Conservation (phyloP, 768 basidiomycete genomes). For the Leccinellum luteum region DNA sequence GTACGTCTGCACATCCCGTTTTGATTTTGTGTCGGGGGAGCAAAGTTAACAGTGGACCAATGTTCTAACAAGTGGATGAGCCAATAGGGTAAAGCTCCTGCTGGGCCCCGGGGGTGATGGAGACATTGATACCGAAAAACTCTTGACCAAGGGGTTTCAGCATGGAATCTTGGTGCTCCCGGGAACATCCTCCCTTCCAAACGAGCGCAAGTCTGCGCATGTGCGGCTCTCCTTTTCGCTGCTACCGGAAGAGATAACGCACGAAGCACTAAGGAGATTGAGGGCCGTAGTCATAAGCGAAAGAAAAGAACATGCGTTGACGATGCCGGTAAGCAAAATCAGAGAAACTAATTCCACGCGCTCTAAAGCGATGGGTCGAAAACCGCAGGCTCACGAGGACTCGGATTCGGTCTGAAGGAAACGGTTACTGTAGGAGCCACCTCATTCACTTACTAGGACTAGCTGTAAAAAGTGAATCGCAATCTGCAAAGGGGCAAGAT, state of each 20-base stretch:
- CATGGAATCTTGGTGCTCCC: conserved; percentile 81
- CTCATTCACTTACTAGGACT: too few relatives aligned
- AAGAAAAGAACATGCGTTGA: neutral
- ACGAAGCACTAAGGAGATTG: conserved; percentile 63
- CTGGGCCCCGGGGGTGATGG: conserved; percentile 30
- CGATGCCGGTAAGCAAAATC: neutral
- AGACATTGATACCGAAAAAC: conserved; percentile 60
- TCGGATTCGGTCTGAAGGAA: neutral
- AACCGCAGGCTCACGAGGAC: neutral
- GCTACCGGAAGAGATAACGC: conserved; percentile 56
- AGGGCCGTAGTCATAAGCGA: conserved; percentile 31
- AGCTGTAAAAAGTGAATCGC: neutral
- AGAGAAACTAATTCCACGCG: neutral
- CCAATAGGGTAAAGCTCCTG: conserved; percentile 59
- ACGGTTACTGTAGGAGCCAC: too few relatives aligned
- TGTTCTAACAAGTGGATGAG: neutral
- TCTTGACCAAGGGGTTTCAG: conserved; percentile 66
- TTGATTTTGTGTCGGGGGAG: neutral
- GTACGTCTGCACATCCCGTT: neutral
- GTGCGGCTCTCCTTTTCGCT: conserved; percentile 72
- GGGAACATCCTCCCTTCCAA: conserved; percentile 70
- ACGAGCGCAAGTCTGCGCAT: conserved; percentile 59
- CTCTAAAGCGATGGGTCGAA: neutral
- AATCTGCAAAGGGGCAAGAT: neutral
- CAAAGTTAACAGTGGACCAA: neutral